These are phyloP conservation scores for Theobroma cacao DNA, from an alignment of 345 rosid species.

Conservation along the genomic window DNA sequence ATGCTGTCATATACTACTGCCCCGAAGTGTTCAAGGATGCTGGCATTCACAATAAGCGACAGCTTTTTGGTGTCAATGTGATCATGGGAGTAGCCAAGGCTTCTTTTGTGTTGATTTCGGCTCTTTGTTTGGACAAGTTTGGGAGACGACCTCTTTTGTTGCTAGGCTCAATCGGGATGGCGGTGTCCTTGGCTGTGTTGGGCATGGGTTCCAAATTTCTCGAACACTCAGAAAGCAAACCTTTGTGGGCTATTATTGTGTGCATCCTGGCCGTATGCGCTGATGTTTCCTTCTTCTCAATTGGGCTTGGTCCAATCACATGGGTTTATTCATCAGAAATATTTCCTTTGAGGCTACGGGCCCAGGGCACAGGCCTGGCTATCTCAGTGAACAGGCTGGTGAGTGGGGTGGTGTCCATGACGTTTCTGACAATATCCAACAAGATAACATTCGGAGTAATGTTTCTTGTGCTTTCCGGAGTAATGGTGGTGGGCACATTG, in stretches of 20 bases:
- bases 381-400: conserved; percentile 70
- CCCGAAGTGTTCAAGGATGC: conserved; percentile 50
- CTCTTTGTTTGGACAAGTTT: conserved; percentile 38
- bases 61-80: conserved; percentile 44
- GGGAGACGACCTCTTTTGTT: conserved; percentile 44
- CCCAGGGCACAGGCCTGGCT: conserved; percentile 57
- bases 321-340: conserved; percentile 88
- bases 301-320: conserved; percentile 77
- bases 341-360: conserved; percentile 64
- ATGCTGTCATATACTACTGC: conserved; percentile 58
- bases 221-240: conserved; percentile 24
- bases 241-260: conserved; percentile 4
- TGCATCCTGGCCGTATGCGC: conserved; percentile 53
- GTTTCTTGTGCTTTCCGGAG: conserved; percentile 56
- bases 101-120: conserved; percentile 36
- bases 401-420: conserved; percentile 75
- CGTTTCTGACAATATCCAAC: conserved; percentile 45
- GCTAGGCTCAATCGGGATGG: conserved; percentile 8
- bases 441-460: conserved; percentile 55
- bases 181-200: conserved; percentile 31
- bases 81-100: conserved; percentile 54
- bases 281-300: conserved; percentile 64
- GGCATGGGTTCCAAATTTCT: conserved; percentile 31
- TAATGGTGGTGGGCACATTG: conserved; percentile 41
- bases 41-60: conserved; percentile 32